phyloP scores from a whole-genome alignment of 805 yeast species.

The Wickerhamomyces canadensis region DNA sequence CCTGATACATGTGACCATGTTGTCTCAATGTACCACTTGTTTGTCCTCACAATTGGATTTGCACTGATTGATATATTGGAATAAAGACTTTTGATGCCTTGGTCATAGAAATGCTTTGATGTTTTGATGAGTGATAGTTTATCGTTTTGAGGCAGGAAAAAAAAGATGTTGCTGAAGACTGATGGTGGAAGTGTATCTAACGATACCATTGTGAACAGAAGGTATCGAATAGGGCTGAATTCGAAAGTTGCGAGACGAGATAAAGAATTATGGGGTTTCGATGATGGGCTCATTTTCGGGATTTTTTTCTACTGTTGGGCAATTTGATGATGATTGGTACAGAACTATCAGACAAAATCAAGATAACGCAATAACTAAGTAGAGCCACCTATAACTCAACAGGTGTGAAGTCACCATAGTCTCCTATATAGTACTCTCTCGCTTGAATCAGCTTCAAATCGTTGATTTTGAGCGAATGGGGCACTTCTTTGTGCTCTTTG shows the following conservation, averaged over 20 bases:
- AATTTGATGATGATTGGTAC: too few species aligned
- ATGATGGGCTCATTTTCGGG: too few species aligned
- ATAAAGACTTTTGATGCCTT: conserved; percentile 32
- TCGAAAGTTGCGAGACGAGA: too few species aligned
- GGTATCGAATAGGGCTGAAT: too few species aligned
- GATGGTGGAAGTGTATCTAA: neutral
- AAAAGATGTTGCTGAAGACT: neutral
- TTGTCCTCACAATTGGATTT: conserved; percentile 26
- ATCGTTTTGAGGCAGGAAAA: conserved; percentile 9
- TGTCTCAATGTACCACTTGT: conserved; percentile 29
- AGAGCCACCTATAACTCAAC: neutral
- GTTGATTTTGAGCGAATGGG: conserved; percentile 25
- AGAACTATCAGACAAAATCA: too few species aligned
- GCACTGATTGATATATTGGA: conserved; percentile 30
- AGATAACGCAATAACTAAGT: neutral
- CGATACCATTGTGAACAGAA: too few species aligned
- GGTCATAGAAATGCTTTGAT: conserved; percentile 18
- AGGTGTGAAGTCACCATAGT: neutral
- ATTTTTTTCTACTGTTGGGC: too few species aligned
- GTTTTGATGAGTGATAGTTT: conserved; percentile 1
- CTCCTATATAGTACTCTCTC: conserved; percentile 23
- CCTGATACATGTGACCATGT: conserved; percentile 36
- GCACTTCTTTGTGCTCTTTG: conserved; percentile 17
- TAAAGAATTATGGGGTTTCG: too few species aligned
- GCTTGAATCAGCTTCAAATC: conserved; percentile 41